Base-by-base conservation (phyloP, 2,329 filamentous ascomycete species). In the Penicillium paneum region DNA sequence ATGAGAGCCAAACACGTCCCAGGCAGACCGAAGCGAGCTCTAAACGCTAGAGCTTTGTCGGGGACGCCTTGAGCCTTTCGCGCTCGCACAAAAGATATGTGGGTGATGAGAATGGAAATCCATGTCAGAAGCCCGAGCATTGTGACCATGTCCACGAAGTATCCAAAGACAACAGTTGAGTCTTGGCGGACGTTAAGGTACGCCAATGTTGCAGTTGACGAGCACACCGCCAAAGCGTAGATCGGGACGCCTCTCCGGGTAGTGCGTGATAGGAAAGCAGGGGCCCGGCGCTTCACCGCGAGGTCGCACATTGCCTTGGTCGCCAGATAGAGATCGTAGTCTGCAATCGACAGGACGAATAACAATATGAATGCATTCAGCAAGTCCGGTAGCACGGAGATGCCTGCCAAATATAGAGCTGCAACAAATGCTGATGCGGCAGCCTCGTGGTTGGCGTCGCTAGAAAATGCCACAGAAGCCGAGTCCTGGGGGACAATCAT, bases 401-500 rank as follows among this genome's bases (percentile, higher is more conserved):
- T 86, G n/a, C 82, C 78, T 1, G 86, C 85, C 21, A 86, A 59
- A 54, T 76, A 74, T 68, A 90, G 85, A 24, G 88, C 88, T 10
- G 89, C 85, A 52, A 91, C 88, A 67, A 91, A 91, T 5, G 88
- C 88, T 8, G 84, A 87, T 3, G 85, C 84, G 17, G 81, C 79
- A 48, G 83, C 82, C 52, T 78, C 72, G 3, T 74, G 77, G 49
- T 76, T 75, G 15, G 72, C 54, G 19, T 71, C 57, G 2, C 52
- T 63, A 48, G 70, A 55, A 61, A 85, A 84, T 15, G 76, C 73
- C 15, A 91, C 81, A 0, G 81, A 69, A 0, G 60, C 0, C 35
- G 81, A 82, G 77, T 90, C 75, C 76, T 87, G 91, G 3, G 88
- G 87, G 8, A 92, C 84, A 49, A 87, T 80, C 84, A 91, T 89